phyloP scores from a whole-genome alignment of 148 eudicot species.

The Nepenthes gracilis region DNA sequence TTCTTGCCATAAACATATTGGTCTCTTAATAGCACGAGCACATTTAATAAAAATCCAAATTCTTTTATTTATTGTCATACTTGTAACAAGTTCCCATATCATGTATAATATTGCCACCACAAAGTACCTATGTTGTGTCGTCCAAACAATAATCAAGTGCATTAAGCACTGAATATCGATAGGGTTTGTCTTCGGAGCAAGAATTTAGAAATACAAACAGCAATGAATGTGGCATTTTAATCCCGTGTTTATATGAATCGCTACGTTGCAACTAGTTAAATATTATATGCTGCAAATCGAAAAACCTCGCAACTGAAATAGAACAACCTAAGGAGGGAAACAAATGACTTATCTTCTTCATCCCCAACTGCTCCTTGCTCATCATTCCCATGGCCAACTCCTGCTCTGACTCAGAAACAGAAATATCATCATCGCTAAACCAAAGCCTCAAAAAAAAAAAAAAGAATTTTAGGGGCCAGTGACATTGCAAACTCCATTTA shows the following conservation, averaged over 20 bases:
- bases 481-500: conserved; percentile 36
- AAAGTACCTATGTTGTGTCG: too few species aligned
- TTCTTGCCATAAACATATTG: too few species aligned
- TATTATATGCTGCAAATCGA: background rate
- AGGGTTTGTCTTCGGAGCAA: too few species aligned
- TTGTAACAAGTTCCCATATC: too few species aligned
- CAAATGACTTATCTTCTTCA: conserved; percentile 30
- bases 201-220: too few species aligned
- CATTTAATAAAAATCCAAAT: too few species aligned
- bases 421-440: background rate
- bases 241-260: background rate
- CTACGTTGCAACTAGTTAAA: background rate
- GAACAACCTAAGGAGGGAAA: conserved; percentile 39
- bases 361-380: background rate
- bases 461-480: conserved; percentile 16
- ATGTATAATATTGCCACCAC: too few species aligned
- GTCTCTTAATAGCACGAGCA: too few species aligned
- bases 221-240: too few species aligned
- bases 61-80: too few species aligned
- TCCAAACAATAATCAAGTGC: too few species aligned
- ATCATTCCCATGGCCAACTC: conserved; percentile 12
- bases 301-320: conserved; percentile 2
- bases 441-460: conserved; percentile 21
- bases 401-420: conserved; percentile 1
- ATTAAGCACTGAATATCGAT: too few species aligned